Evolutionary conservation across 352 stramenopile genomes (phyloP).

Genomic region (Phytophthora boehmeriae): DNA sequence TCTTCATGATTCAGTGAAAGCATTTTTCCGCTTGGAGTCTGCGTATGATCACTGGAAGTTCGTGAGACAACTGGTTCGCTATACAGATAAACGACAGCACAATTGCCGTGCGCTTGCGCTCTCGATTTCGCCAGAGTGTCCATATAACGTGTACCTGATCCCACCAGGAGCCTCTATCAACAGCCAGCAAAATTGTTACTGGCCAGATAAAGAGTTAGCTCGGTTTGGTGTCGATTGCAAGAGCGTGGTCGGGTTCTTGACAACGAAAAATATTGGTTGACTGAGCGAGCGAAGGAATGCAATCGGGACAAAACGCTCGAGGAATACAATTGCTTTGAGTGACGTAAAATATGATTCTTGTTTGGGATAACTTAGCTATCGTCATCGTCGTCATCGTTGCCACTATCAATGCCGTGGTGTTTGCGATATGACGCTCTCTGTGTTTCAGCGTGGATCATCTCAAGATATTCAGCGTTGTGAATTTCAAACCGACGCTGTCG

Average conservation of each 20-base stretch:
- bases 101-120: constrained; percentile 53
- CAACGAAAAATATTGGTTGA: constrained; percentile 42
- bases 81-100: constrained; percentile 69
- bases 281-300: background rate
- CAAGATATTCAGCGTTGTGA: constrained; percentile 88
- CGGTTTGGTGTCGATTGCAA: constrained; percentile 53
- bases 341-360: constrained; percentile 2
- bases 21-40: constrained; percentile 71
- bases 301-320: constrained; percentile 1
- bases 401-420: constrained; percentile 29
- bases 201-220: constrained; percentile 54
- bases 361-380: constrained; percentile 16
- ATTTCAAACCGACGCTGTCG: constrained; percentile 85
- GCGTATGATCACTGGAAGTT: constrained; percentile 77
- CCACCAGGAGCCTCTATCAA: constrained; percentile 80
- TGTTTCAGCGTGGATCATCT: constrained; percentile 77
- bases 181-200: constrained; percentile 75
- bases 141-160: constrained; percentile 70
- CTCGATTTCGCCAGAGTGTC: constrained; percentile 40
- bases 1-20: constrained; percentile 45
- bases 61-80: constrained; percentile 65
- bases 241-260: constrained; percentile 68
- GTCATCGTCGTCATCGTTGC: constrained; percentile 41
- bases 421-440: constrained; percentile 32
- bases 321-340: constrained; percentile 11